Evolutionary conservation across 2,329 filamentous ascomycete genomes (phyloP).

Genomic region (Aspergillus costaricaensis): DNA sequence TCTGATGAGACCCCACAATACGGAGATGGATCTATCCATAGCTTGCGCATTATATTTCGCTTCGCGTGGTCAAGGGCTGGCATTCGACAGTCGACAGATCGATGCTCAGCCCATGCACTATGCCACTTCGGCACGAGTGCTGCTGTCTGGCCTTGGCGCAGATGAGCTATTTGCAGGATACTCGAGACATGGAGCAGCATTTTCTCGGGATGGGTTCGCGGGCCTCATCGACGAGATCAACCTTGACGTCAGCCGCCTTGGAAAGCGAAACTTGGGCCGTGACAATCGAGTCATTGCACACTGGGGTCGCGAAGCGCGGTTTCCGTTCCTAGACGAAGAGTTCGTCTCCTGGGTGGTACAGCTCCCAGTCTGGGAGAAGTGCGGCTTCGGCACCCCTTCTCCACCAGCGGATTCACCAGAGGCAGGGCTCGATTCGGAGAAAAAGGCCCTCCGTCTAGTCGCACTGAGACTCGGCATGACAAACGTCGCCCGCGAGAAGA

Average conservation of each 20-base stretch:
- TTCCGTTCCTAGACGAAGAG: constrained; percentile 86
- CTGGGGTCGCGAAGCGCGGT: constrained; percentile 85
- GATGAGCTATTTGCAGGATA: constrained; percentile 97
- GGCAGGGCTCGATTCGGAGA: constrained; percentile 68
- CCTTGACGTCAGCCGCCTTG: constrained; percentile 80
- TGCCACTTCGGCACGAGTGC: constrained; percentile 72
- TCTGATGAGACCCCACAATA: constrained; percentile 90
- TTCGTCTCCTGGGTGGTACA: constrained; percentile 79
- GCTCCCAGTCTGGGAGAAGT: constrained; percentile 79
- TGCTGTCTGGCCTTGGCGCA: constrained; percentile 89
- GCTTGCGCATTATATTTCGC: constrained; percentile 94
- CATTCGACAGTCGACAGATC: constrained; percentile 34
- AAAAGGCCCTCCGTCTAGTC: constrained; percentile 75
- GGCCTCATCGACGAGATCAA: constrained; percentile 80
- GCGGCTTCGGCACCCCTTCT: constrained; percentile 68
- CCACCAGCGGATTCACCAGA: constrained; percentile 19
- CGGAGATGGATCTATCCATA: constrained; percentile 98
- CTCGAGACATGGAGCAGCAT: constrained; percentile 77
- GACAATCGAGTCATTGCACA: constrained; percentile 90
- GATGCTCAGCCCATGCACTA: constrained; percentile 47
- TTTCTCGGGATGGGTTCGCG: constrained; percentile 65
- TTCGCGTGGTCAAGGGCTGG: constrained; percentile 67
- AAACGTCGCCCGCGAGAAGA: constrained; percentile 79
- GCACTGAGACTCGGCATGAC: constrained; percentile 73
- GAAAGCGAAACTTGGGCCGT: constrained; percentile 89